These are phyloP conservation scores for Aphanomyces astaci DNA, from an alignment of 352 stramenopile species.

Conservation along the genomic window DNA sequence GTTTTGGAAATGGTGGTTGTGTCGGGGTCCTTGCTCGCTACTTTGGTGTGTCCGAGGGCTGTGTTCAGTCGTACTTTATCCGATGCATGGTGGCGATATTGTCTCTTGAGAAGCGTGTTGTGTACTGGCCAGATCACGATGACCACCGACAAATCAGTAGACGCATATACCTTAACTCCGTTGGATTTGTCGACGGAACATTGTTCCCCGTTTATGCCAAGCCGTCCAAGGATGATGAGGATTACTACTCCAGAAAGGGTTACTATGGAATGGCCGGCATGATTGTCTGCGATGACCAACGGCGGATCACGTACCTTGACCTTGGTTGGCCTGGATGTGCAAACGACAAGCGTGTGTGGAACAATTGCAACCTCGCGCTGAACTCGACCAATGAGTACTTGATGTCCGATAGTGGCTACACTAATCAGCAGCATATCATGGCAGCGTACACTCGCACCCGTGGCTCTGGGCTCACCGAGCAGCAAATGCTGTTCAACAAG, in stretches of 20 bases:
- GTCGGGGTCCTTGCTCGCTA: not conserved
- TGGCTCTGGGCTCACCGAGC: not conserved
- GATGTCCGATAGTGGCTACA: not conserved
- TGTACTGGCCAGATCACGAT: not conserved
- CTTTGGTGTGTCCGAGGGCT: not conserved
- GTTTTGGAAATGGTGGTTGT: not conserved
- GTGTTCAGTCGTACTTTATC: not conserved
- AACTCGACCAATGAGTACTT: not conserved
- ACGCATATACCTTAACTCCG: not conserved
- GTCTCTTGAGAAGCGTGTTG: not conserved
- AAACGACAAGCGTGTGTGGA: conserved; percentile 1
- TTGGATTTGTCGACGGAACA: conserved; percentile 8
- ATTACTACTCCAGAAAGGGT: conserved; percentile 14
- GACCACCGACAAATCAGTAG: not conserved
- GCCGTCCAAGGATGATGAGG: not conserved
- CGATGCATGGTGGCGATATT: not conserved
- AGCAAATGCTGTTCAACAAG: not conserved
- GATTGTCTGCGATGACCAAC: conserved; percentile 3
- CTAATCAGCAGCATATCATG: not conserved
- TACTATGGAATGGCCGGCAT: too few species aligned
- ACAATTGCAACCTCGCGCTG: not conserved
- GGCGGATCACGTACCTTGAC: not conserved
- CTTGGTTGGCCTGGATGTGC: conserved; percentile 3
- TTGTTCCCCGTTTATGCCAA: conserved; percentile 7
- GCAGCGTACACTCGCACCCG: not conserved